Conservation (phyloP, 1,284 basidiomycete genomes). For the Rhodotorula sp. region DNA sequence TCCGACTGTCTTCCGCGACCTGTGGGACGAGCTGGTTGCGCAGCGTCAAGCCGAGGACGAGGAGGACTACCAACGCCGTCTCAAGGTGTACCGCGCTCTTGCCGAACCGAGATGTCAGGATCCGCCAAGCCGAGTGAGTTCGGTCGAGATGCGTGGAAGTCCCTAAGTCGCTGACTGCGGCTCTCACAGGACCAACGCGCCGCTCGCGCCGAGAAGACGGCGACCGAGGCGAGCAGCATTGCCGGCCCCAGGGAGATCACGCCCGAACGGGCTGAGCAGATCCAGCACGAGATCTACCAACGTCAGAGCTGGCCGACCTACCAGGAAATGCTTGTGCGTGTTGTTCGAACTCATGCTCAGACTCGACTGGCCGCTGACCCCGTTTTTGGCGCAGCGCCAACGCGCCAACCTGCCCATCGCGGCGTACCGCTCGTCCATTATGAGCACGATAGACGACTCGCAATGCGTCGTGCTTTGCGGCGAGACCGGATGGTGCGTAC, state of each 20-base stretch:
- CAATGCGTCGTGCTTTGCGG: conserved; percentile 93
- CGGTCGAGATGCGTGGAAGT: not conserved
- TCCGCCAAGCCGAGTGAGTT: conserved; percentile 35
- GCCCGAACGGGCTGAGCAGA: conserved; percentile 43
- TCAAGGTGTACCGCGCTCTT: conserved; percentile 59
- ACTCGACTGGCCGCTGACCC: not conserved
- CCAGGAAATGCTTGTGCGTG: conserved; percentile 79
- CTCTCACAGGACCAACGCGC: conserved; percentile 16
- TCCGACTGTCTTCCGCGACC: conserved; percentile 77
- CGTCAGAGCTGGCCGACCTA: conserved; percentile 67
- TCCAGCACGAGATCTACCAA: conserved; percentile 62
- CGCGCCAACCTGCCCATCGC: conserved; percentile 74
- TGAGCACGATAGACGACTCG: conserved; percentile 68
- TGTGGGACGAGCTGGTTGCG: conserved; percentile 88
- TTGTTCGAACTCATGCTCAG: not conserved
- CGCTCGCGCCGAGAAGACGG: conserved; percentile 6
- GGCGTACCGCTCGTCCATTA: conserved; percentile 72
- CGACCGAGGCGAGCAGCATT: conserved; percentile 8
- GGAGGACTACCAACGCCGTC: conserved; percentile 59
- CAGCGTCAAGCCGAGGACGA: conserved; percentile 65
- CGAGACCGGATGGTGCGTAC: conserved; percentile 88
- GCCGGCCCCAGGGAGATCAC: conserved; percentile 11
- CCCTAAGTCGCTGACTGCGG: not conserved
- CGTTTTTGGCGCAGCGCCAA: conserved; percentile 19
- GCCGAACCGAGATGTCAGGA: conserved; percentile 52